Evolutionary conservation across 1,139 yeast genomes (phyloP), one percentile per base, ranked within the genome.

Genomic region (Pichia sp.): DNA sequence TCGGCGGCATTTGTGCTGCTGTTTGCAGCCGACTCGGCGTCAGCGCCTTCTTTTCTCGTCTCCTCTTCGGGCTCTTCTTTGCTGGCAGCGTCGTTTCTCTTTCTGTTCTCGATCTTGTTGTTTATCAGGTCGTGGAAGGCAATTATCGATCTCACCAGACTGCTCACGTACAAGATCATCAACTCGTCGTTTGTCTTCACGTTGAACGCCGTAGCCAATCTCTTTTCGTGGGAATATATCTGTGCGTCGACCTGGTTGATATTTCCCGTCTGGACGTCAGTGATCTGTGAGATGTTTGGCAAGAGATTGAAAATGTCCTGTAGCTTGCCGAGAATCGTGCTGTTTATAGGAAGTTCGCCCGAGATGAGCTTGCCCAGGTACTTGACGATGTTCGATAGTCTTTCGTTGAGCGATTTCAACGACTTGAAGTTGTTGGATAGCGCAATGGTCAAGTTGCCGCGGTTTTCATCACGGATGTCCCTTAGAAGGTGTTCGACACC

Each of bases 61-160:
- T 36, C 25, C 4, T 19, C 44, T n/a, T 25, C 6, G 1, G 48
- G 37, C 37, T 34, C 37, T 16, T 34, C 37, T 18, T 13, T 34
- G 18, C 18, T 34, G 18, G 37, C 18, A 34, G 37, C 30, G 10
- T 34, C 79, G 57, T 73, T 73, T 48, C 69, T 62, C 61, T 78
- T 79, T 64, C 82, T 83, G 68, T 90, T 90, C 62, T 88, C 89
- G 61, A 93, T 84, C 71, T 93, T 93, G 73, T 95, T 95, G 64
- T 93, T 99, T 67, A 95, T 93, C 69, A 95, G 79, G 68, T 95
- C 96, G 70, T 95, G 96, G 78, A 93, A 91, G 16, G 99, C 96
- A 66, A 93, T 87, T 62, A 93, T 93, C 18, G 98, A 88, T 64
- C 99, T 81, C 22, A 93, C 96, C 63, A 95, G 75, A 46, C 95